phyloP scores from a whole-genome alignment of 768 basidiomycete species.

The Boletus sp. region DNA sequence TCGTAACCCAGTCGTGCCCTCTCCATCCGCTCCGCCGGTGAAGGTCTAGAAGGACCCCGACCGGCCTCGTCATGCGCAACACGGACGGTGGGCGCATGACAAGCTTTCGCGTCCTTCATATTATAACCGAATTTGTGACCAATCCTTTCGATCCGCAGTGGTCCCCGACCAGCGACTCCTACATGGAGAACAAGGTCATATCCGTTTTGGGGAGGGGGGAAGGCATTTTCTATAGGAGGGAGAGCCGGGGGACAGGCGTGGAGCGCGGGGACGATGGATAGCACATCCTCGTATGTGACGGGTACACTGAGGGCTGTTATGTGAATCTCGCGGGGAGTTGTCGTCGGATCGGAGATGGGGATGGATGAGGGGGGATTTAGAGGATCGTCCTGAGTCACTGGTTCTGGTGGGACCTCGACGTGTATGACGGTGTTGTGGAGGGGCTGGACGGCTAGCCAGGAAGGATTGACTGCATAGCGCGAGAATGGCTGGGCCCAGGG shows the following conservation, averaged over 20 bases:
- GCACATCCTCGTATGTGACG: constrained; percentile 55
- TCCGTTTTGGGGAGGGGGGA: constrained; percentile 41
- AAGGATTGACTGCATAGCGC: constrained; percentile 58
- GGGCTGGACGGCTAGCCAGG: constrained; percentile 65
- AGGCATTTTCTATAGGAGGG: constrained; percentile 38
- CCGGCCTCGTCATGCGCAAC: constrained; percentile 24
- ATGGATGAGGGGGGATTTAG: background rate
- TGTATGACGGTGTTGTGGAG: constrained; percentile 55
- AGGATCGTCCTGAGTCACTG: constrained; percentile 18
- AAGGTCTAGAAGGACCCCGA: constrained; percentile 19
- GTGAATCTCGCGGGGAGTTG: constrained; percentile 44
- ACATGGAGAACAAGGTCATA: constrained; percentile 73
- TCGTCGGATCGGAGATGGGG: constrained; percentile 6
- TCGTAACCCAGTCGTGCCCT: constrained; percentile 29
- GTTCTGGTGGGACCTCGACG: constrained; percentile 34
- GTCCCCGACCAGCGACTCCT: constrained; percentile 63
- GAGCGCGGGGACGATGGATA: constrained; percentile 52
- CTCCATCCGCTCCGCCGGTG: constrained; percentile 28
- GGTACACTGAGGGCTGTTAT: constrained; percentile 59
- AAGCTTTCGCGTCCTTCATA: constrained; percentile 61
- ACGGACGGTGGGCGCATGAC: constrained; percentile 47
- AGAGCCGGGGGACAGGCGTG: constrained; percentile 56
- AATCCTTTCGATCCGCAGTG: constrained; percentile 59
- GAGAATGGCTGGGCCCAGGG: constrained; percentile 47
- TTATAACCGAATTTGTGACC: constrained; percentile 67